A percentile compares a stretch with the other conserved stretches of the same genome.
phyloP scores from a whole-genome alignment of 1,284 basidiomycete species.

The Leccinum angustisporum region DNA sequence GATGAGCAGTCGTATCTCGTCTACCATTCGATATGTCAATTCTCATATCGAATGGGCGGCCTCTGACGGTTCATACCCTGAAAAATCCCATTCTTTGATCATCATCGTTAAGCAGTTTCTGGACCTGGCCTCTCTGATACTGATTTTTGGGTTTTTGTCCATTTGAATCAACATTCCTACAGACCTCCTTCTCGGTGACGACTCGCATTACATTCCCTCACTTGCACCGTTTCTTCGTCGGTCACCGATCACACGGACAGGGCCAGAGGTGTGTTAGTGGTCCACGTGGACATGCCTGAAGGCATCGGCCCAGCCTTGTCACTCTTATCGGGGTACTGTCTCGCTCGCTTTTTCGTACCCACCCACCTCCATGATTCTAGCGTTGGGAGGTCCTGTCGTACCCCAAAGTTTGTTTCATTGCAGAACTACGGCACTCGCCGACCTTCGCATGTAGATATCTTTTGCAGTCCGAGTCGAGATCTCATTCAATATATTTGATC shows the following conservation, averaged over 20 bases:
- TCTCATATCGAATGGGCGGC: not conserved
- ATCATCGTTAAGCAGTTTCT: not conserved
- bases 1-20: not conserved
- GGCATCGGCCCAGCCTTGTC: not conserved
- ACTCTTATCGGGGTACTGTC: not conserved
- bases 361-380: not conserved
- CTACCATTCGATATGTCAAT: not conserved
- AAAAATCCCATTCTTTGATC: not conserved
- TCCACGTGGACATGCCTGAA: not conserved
- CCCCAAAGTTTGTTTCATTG: no score
- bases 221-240: not conserved
- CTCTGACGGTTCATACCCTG: not conserved
- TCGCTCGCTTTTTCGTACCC: not conserved
- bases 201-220: not conserved
- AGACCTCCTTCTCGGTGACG: not conserved
- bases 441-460: not conserved
- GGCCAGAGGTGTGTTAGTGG: not conserved
- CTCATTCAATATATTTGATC: not conserved
- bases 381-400: not conserved
- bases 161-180: not conserved
- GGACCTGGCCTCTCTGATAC: not conserved
- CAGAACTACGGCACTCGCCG: not conserved
- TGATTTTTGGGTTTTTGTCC: not conserved
- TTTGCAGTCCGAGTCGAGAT: not conserved
- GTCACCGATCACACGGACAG: not conserved